phyloP scores from a whole-genome alignment of 2,329 filamentous ascomycete genomes.

The Xylariales sp. region DNA sequence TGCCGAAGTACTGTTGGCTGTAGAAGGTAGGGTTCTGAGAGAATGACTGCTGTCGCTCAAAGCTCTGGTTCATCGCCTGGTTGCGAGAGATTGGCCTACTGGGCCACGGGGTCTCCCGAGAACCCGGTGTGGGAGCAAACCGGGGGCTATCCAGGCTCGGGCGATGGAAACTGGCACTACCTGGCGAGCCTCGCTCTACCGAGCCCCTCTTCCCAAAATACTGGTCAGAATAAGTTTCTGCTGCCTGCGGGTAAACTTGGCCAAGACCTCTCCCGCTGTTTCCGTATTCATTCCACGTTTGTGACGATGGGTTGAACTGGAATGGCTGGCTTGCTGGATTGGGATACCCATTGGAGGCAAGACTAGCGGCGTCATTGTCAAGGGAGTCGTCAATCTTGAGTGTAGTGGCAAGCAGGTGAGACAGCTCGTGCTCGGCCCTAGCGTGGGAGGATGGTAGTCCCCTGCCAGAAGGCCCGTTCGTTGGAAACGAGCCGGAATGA shows the following conservation, averaged over 20 bases:
- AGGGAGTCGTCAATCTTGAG: slow-evolving; percentile 29
- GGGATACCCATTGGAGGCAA: slow-evolving; percentile 11
- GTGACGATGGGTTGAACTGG: slow-evolving; percentile 42
- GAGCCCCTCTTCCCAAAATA: slow-evolving; percentile 30
- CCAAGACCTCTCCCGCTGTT: slow-evolving; percentile 13
- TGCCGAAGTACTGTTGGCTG: slow-evolving; percentile 22
- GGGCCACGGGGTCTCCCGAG: slow-evolving; percentile 31
- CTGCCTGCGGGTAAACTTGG: slow-evolving; percentile 21
- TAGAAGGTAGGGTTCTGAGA: slow-evolving; percentile 25
- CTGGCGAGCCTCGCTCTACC: slow-evolving; percentile 34
- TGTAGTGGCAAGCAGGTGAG: slow-evolving; percentile 28
- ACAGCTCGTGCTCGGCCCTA: slow-evolving; percentile 31
- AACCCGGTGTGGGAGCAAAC: slow-evolving; percentile 24
- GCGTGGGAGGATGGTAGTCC: background rate
- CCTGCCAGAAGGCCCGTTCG: slow-evolving; percentile 31
- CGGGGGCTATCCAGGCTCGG: slow-evolving; percentile 25
- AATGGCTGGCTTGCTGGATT: slow-evolving; percentile 31
- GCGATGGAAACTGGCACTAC: slow-evolving; percentile 25
- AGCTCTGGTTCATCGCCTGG: slow-evolving; percentile 28
- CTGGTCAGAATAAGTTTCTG: slow-evolving; percentile 29
- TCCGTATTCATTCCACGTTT: slow-evolving; percentile 37
- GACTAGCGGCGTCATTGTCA: slow-evolving; percentile 11
- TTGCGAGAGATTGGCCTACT: slow-evolving; percentile 31
- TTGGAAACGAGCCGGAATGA: slow-evolving; percentile 42
- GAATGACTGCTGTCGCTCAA: slow-evolving; percentile 32